Evolutionary conservation across 2,329 filamentous ascomycete species (phyloP).

Genomic region (Alternaria consortialis): DNA sequence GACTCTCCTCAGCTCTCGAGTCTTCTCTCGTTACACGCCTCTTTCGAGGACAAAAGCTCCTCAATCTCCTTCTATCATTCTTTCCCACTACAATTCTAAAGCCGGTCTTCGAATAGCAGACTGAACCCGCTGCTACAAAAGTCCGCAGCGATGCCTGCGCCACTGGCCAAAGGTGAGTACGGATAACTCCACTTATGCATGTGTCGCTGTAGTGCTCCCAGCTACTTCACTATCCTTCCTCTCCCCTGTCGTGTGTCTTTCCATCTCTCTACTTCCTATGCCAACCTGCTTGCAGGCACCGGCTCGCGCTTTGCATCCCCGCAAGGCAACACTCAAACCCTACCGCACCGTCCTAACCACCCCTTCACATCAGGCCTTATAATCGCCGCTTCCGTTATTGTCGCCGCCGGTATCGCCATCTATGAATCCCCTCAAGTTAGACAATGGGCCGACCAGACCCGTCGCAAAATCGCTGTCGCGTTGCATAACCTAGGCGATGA

Average conservation of each 20-base stretch:
- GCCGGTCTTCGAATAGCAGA: background rate
- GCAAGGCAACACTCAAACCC: conserved; percentile 12
- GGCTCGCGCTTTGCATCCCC: conserved; percentile 29
- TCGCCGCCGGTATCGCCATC: conserved; percentile 69
- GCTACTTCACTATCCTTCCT: background rate
- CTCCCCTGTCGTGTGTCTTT: background rate
- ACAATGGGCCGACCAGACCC: conserved; percentile 69
- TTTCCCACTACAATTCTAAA: background rate
- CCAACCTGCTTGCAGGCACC: conserved; percentile 48
- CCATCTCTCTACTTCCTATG: conserved; percentile 12
- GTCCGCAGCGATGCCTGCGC: conserved; percentile 47
- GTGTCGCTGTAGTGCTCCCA: conserved; percentile 33
- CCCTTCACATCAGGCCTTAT: conserved; percentile 63
- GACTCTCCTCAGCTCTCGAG: conserved; percentile 3
- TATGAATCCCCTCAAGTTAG: conserved; percentile 71
- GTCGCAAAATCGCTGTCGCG: conserved; percentile 68
- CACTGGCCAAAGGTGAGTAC: conserved; percentile 53
- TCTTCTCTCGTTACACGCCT: conserved; percentile 7
- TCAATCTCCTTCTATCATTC: background rate
- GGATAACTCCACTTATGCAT: conserved; percentile 32
- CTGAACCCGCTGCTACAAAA: background rate
- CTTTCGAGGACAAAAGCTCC: background rate
- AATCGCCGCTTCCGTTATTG: conserved; percentile 67
- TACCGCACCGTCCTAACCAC: conserved; percentile 37
- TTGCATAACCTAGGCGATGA: conserved; percentile 69